Evolutionary conservation across 768 basidiomycete genomes (phyloP), one percentile per base, ranked within the genome.

Genomic region (Pisolithus microcarpus): DNA sequence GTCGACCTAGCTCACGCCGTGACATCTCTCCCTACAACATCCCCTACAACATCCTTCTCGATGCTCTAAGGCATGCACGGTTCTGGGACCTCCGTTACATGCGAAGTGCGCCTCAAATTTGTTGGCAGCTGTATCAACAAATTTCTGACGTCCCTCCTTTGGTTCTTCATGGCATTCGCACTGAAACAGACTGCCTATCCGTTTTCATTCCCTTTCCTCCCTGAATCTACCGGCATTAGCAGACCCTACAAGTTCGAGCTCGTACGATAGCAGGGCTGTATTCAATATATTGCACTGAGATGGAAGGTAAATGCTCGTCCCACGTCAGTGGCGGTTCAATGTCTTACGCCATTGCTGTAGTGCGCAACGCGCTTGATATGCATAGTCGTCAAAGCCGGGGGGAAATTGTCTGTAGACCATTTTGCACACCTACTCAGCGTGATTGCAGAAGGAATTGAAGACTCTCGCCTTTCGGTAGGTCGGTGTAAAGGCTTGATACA

Each of bases 1-100:
- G 18, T 55, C 58, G 10, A 43, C 28, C 46, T 34, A 10, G 46
- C 57, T 13, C 43, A 57, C 63, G 7, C 52, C 70, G 24, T 66
- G 67, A 1, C 60, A 60, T 53, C 68, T 64, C 21, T 23, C 21
- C 21, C 21, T 4, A 23, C 21, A 23, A 23, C 21, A 23, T 61
- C 52, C 38, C 60, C 65, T 44, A 34, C 26, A 44, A 45, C 30
- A 49, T 61, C 44, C 46, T 68, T 26, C 43, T 56, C 24, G 34
- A 38, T 28, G 56, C 58, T 40, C 59, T 90, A 15, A 75, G 68
- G 46, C 80, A 80, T 37, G 85, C 87, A 4, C 74, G 82, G 43
- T 82, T 89, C 57, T 90, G 85, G 85, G 87, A 91, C 56, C 69
- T 85, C 23, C 72, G 65, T 9, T 77, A 75, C 36, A 57, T 89